phyloP scores from a whole-genome alignment of 2,329 filamentous ascomycete species.

The Sordariomycetes sp. region DNA sequence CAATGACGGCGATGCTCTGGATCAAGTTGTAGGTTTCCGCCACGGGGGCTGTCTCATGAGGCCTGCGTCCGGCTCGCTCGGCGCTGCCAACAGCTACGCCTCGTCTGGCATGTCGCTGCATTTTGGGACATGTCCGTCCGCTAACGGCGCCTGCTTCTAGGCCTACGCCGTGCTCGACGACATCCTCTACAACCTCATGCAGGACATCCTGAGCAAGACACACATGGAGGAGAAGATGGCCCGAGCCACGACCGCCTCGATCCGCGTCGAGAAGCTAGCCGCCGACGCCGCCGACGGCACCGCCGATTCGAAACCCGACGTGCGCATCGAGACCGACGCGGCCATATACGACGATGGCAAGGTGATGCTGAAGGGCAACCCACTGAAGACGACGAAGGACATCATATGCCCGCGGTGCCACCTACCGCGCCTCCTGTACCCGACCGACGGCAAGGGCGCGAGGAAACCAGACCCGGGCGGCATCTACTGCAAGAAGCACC shows the following conservation, averaged over 20 bases:
- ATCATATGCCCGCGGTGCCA: slow-evolving; percentile 67
- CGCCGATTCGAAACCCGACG: slow-evolving; percentile 41
- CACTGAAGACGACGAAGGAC: slow-evolving; percentile 58
- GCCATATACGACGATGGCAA: slow-evolving; percentile 60
- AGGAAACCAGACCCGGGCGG: slow-evolving; percentile 53
- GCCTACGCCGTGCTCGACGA: slow-evolving; percentile 62
- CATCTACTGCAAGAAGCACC: slow-evolving; percentile 70
- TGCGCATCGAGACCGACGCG: slow-evolving; percentile 54
- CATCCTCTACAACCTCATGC: slow-evolving; percentile 64
- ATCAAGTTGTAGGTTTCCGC: slow-evolving; percentile 1
- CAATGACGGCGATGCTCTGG: slow-evolving; percentile 2
- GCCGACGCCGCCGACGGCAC: slow-evolving; percentile 43
- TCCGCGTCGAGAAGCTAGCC: slow-evolving; percentile 52
- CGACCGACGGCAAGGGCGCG: slow-evolving; percentile 59
- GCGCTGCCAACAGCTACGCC: background rate
- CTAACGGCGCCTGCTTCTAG: slow-evolving; percentile 21
- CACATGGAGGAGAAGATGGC: slow-evolving; percentile 73
- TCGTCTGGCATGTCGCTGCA: background rate
- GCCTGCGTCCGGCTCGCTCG: background rate
- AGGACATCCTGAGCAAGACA: slow-evolving; percentile 62
- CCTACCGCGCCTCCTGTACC: slow-evolving; percentile 62
- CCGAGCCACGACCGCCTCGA: slow-evolving; percentile 53
- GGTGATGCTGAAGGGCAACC: slow-evolving; percentile 60
- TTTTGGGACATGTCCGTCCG: background rate
- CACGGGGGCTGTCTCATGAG: background rate